phyloP scores from a whole-genome alignment of 371 early-diverging fungal genomes.

The Mortierella sp. region DNA sequence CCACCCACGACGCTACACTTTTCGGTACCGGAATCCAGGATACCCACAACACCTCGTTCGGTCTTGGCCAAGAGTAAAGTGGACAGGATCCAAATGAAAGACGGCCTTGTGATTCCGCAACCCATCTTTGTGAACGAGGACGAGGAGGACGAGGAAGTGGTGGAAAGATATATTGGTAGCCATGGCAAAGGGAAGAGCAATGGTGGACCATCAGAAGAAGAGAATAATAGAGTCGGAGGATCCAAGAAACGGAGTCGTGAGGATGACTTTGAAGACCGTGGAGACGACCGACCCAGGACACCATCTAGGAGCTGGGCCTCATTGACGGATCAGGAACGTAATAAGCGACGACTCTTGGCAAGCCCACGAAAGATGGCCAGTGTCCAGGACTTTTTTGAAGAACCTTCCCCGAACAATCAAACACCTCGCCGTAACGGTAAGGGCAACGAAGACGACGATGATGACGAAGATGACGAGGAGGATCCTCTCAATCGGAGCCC shows the following conservation, averaged over 20 bases:
- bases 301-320: constrained; percentile 16
- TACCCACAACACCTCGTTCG: constrained; percentile 32
- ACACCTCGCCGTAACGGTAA: background rate
- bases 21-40: constrained; percentile 37
- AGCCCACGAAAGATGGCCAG: constrained; percentile 50
- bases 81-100: constrained; percentile 36
- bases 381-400: constrained; percentile 35
- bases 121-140: constrained; percentile 42
- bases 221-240: constrained; percentile 14
- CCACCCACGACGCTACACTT: constrained; percentile 40
- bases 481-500: constrained; percentile 19
- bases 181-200: too few relatives aligned
- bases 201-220: background rate
- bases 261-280: constrained; percentile 5
- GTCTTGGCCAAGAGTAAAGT: constrained; percentile 38
- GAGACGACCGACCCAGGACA: background rate
- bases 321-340: constrained; percentile 26
- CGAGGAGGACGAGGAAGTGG: constrained; percentile 20
- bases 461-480: constrained; percentile 1
- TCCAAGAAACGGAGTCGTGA: constrained; percentile 33
- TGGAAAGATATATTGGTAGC: background rate
- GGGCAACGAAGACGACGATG: background rate
- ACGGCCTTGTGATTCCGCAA: constrained; percentile 40
- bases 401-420: background rate
- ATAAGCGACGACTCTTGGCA: constrained; percentile 27